Evolutionary conservation across 2,329 filamentous ascomycete species (phyloP).

Genomic region (Xylaria multiplex): DNA sequence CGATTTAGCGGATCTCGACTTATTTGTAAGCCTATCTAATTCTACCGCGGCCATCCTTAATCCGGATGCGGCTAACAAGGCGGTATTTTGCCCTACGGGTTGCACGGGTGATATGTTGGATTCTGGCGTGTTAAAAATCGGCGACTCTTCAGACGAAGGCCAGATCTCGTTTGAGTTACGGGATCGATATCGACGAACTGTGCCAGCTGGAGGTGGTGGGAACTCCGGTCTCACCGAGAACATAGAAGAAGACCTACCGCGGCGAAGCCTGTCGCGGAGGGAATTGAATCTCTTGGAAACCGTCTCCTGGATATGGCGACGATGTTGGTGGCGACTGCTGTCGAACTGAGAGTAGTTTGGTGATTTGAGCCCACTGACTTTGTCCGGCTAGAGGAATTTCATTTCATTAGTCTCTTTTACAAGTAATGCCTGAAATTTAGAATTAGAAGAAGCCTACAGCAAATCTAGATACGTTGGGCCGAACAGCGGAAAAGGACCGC

Average conservation of each 20-base stretch:
- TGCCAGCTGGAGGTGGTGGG: constrained; percentile 41
- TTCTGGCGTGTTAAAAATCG: constrained; percentile 47
- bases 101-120: constrained; percentile 34
- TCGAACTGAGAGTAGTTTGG: constrained; percentile 38
- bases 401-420: constrained; percentile 12
- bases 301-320: constrained; percentile 34
- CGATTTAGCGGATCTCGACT: constrained; percentile 28
- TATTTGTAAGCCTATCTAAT: constrained; percentile 43
- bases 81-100: constrained; percentile 29
- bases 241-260: constrained; percentile 42
- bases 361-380: constrained; percentile 21
- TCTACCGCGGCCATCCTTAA: constrained; percentile 45
- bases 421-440: no score
- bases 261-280: constrained; percentile 39
- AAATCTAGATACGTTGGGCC: constrained; percentile 7
- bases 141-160: constrained; percentile 47
- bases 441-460: constrained; percentile 18
- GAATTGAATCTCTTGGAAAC: constrained; percentile 42
- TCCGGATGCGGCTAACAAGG: constrained; percentile 42
- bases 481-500: constrained; percentile 22
- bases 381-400: constrained; percentile 32
- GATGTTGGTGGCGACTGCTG: constrained; percentile 35
- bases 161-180: constrained; percentile 45
- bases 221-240: constrained; percentile 46
- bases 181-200: constrained; percentile 44